Evolutionary conservation across 208 protist species (phyloP), one percentile per base, ranked within the genome.

Genomic region (Leishmania aethiopica): DNA sequence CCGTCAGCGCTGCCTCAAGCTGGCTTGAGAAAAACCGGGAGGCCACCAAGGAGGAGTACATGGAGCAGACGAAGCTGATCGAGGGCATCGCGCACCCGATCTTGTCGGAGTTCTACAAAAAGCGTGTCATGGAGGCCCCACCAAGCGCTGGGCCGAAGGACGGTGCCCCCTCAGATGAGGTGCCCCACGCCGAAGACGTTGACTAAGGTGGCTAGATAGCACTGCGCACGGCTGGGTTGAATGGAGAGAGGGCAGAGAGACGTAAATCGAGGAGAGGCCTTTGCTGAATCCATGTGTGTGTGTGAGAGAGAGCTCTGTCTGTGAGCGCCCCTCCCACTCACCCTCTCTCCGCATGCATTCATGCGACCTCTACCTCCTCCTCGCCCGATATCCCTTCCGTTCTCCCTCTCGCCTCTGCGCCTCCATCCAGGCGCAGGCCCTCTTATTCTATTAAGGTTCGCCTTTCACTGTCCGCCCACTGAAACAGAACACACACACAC

Each of bases 91-190:
- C 90, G 42, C 95, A 94, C 78, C 98, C 98, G 67, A 99, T 99
- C 88, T 96, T 99, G 83, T 93, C 93, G 64, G 99, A 99, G 86
- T 93, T 98, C 80, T 99, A 99, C 88, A 89, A 92, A 80, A 93
- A 95, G 83, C 86, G 87, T 35, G 87, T 88, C 78, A 88, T 94
- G 90, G 89, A 93, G 84, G 86, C 86, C 25, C 85, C 91, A 25
- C 89, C 81, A n/a, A 84, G 78, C 42, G 62, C 89, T 1, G 78
- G 71, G 32, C 22, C 84, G 0, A 53, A 25, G 22, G 77, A 59
- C 15, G 79, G 45, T 4, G 80, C 57, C 59, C 55, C 42, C 22
- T 32, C 83, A 45, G 83, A 35, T 35, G 85, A 74, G 45, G 70
- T 80, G 11, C 86, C 86, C 49, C 47, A 78, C 28, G 78, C 87